Base-by-base conservation (phyloP, 2,329 filamentous ascomycete genomes). In the Cercospora janseana region DNA sequence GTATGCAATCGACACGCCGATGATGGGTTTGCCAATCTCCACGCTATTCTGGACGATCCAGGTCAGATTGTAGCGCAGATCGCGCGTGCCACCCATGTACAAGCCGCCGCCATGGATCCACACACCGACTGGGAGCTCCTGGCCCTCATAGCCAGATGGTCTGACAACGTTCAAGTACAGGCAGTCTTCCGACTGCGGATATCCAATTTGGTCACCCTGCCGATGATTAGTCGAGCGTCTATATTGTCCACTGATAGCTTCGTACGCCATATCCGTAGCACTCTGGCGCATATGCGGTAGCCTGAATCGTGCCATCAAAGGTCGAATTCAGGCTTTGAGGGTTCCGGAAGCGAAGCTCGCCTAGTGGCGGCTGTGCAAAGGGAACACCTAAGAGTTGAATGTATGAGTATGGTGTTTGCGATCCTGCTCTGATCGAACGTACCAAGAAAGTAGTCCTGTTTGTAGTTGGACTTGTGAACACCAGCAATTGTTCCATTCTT, bases 1-100 rank as follows among this genome's bases (percentile, higher is more conserved):
- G 66, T 87, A 82, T 66, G 79, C 80, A 63, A 84, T 78, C 63
- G 74, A 79, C 43, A 85, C 74, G 26, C 72, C 79, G 32, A 87
- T 71, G 44, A 86, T 69, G 7, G 77, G 76, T 35, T 69, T 72
- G 34, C 70, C 71, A 34, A 70, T 68, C 32, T 62, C 61, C 18
- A 69, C 63, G 10, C 66, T 65, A 42, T 74, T 70, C 45, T 75
- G 64, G 5, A 86, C 79, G 38, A 85, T 75, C 51, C 76, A 79
- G 10, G 77, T 79, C 51, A 83, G 70, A 59, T 86, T 86, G 63
- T 86, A 86, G 46, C 81, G 75, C 4, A 76, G 70, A 52, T 82
- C 79, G 9, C 54, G 68, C 58, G 57, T 73, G 63, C 63, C 74
- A 23, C 57, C 81, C 77, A 26, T 48, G 13, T 43, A 51, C 9